These are phyloP conservation scores for Acephala macrosclerotiorum DNA, from an alignment of 2,329 filamentous ascomycete genomes.

Conservation along the genomic window DNA sequence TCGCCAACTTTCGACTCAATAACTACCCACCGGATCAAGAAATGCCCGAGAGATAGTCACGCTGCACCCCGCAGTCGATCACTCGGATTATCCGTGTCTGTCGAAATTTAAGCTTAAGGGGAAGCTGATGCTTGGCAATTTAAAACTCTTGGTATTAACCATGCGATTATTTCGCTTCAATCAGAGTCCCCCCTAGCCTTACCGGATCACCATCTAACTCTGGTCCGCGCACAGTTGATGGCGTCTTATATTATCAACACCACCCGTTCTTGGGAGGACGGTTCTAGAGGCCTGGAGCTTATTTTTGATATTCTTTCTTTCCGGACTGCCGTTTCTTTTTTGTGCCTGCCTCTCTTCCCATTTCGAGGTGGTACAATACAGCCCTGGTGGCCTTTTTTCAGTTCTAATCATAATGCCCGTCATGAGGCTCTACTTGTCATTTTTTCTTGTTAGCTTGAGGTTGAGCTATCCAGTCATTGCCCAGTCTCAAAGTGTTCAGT, in stretches of 20 bases:
- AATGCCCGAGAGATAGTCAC: background rate
- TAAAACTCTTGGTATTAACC: background rate
- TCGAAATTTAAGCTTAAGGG: conserved; percentile 3
- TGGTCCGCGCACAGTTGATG: background rate
- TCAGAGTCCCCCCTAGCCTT: background rate
- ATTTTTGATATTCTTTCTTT: conserved; percentile 4
- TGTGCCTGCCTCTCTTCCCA: conserved; percentile 22
- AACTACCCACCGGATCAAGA: background rate
- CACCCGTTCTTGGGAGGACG: background rate
- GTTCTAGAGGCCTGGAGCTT: conserved; percentile 4
- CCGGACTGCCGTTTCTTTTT: background rate
- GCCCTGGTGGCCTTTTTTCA: conserved; percentile 29
- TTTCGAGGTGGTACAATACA: conserved; percentile 15
- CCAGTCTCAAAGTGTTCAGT: conserved; percentile 28
- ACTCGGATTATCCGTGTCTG: background rate
- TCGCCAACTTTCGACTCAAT: background rate
- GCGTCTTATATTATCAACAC: background rate
- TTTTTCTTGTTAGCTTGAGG: conserved; percentile 25
- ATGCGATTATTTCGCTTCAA: background rate
- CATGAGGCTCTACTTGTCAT: conserved; percentile 18
- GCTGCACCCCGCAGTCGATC: conserved; percentile 10
- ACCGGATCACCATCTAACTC: background rate
- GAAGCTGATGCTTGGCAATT: background rate
- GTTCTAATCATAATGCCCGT: conserved; percentile 29
- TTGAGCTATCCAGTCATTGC: conserved; percentile 20